Evolutionary conservation across 1,284 basidiomycete species (phyloP).

Genomic region (Pseudozyma sp.): DNA sequence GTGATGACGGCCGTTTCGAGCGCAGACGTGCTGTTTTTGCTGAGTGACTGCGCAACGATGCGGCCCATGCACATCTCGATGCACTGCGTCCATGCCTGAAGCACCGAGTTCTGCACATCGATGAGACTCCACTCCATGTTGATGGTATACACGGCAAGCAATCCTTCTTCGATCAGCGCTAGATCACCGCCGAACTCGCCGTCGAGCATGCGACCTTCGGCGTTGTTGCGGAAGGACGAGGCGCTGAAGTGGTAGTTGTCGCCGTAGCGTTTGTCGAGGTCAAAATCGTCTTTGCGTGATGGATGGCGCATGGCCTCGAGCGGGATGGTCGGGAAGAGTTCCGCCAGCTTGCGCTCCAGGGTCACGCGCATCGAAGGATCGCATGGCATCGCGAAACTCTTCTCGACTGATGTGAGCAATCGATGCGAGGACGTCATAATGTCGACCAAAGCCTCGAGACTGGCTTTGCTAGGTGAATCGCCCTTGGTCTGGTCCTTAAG

Average conservation of each 20-base stretch:
- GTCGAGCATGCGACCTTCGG: slow-evolving; percentile 60
- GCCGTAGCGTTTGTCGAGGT: slow-evolving; percentile 77
- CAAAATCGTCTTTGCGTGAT: slow-evolving; percentile 74
- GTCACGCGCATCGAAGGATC: slow-evolving; percentile 77
- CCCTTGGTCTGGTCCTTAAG: slow-evolving; percentile 66
- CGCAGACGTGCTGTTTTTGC: slow-evolving; percentile 70
- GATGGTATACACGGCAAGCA: slow-evolving; percentile 73
- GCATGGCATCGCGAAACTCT: slow-evolving; percentile 77
- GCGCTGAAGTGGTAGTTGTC: slow-evolving; percentile 79
- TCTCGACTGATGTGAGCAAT: slow-evolving; percentile 75
- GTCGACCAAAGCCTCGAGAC: slow-evolving; percentile 74
- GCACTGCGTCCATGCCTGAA: slow-evolving; percentile 82
- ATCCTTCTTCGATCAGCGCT: slow-evolving; percentile 60
- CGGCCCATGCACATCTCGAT: slow-evolving; percentile 74
- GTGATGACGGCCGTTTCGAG: slow-evolving; percentile 37
- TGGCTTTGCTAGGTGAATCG: slow-evolving; percentile 69
- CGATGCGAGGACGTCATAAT: slow-evolving; percentile 74
- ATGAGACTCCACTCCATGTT: slow-evolving; percentile 87
- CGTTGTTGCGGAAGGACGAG: slow-evolving; percentile 55
- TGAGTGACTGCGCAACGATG: slow-evolving; percentile 75
- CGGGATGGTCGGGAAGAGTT: slow-evolving; percentile 66
- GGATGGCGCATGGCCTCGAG: slow-evolving; percentile 73
- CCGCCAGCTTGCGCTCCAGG: slow-evolving; percentile 66
- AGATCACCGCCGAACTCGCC: slow-evolving; percentile 34
- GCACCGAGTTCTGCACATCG: slow-evolving; percentile 80